Conservation (phyloP, 345 rosid species). For the Bruguiera parviflora region DNA sequence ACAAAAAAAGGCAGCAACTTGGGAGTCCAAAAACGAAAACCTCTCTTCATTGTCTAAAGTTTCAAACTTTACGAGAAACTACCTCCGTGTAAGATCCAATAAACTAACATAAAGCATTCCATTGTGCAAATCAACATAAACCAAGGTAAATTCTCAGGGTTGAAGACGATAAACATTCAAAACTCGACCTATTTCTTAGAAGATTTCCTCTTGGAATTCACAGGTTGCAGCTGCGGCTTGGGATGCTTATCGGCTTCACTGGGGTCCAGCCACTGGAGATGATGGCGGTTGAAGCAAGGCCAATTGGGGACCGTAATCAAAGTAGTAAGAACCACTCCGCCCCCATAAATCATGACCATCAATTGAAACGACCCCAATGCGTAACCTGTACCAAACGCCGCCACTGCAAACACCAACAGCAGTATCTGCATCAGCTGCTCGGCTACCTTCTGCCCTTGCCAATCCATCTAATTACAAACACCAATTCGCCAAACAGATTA, state of each 20-base stretch:
- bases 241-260: conserved; percentile 76
- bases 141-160: conserved; percentile 7
- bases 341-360: conserved; percentile 70
- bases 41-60: neutral
- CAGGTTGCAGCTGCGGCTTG: conserved; percentile 48
- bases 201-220: conserved; percentile 52
- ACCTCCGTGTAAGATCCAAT: conserved; percentile 2
- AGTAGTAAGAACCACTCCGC: conserved; percentile 66
- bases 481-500: too few relatives aligned
- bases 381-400: conserved; percentile 52
- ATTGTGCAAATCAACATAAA: neutral
- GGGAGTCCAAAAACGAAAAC: neutral
- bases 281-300: conserved; percentile 79
- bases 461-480: conserved; percentile 55
- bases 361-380: conserved; percentile 58
- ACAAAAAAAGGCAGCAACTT: neutral
- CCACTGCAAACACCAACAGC: conserved; percentile 58
- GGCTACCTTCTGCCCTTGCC: conserved; percentile 94
- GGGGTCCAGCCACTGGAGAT: conserved; percentile 81
- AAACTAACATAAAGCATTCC: neutral
- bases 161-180: conserved; percentile 4
- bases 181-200: conserved; percentile 49
- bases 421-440: conserved; percentile 91
- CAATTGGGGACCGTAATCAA: conserved; percentile 79
- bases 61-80: neutral